phyloP scores from a whole-genome alignment of 129 eudicot species.

The Glebionis coronaria region DNA sequence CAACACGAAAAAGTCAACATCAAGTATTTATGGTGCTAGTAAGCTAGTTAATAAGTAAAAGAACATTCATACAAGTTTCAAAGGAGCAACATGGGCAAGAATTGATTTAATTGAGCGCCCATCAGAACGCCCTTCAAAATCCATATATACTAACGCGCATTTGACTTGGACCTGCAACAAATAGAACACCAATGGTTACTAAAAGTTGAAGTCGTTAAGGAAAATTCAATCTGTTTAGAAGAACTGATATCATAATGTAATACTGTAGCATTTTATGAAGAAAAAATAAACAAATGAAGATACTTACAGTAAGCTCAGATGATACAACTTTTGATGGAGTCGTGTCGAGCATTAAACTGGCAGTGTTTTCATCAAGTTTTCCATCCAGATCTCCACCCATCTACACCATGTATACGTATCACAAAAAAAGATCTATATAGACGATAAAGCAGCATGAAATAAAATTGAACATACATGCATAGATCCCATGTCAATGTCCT shows the following conservation, averaged over 20 bases:
- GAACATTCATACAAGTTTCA: constrained; percentile 17
- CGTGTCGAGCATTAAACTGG: constrained; percentile 76
- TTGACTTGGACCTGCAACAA: constrained; percentile 81
- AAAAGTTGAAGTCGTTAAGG: constrained; percentile 3
- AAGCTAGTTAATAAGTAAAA: constrained; percentile 10
- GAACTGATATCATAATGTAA: background rate
- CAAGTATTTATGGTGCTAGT: background rate
- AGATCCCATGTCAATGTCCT: constrained; percentile 68
- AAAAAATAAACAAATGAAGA: background rate
- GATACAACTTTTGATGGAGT: constrained; percentile 95
- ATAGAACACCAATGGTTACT: background rate
- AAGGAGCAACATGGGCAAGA: constrained; percentile 19
- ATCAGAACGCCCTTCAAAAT: constrained; percentile 98
- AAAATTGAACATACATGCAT: constrained; percentile 48
- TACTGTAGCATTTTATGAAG: background rate
- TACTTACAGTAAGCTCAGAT: constrained; percentile 84
- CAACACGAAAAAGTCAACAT: background rate
- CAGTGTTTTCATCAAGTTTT: constrained; percentile 88
- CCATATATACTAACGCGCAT: constrained; percentile 81
- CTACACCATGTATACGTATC: constrained; percentile 30
- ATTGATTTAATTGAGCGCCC: constrained; percentile 87
- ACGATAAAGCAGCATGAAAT: background rate
- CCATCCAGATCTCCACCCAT: constrained; percentile 81
- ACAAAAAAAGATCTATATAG: background rate
- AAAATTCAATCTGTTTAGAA: background rate